These are phyloP conservation scores for Pseudogymnoascus sp. DNA, from an alignment of 2,329 filamentous ascomycete genomes.

Conservation along the genomic window DNA sequence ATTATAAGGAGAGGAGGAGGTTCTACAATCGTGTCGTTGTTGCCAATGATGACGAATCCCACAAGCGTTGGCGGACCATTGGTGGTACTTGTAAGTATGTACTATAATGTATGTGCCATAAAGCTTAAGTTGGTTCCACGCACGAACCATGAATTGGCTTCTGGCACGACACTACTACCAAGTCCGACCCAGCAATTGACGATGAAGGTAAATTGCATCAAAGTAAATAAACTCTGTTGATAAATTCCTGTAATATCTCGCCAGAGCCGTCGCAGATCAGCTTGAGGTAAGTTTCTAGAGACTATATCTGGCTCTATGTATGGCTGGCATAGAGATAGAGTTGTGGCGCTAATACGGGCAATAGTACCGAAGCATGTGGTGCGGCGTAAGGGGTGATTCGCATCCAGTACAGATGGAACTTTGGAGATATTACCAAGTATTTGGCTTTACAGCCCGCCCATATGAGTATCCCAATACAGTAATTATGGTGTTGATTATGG, in stretches of 20 bases:
- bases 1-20: neutral
- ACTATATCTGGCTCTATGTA: too few relatives aligned
- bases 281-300: too few relatives aligned
- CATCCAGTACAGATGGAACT: neutral
- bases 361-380: too few relatives aligned
- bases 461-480: neutral
- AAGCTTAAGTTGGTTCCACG: neutral
- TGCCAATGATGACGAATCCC: neutral
- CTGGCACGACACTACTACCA: neutral
- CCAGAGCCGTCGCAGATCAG: too few relatives aligned
- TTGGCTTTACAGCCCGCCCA: neutral
- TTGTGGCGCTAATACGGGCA: too few relatives aligned
- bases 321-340: too few relatives aligned
- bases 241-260: too few relatives aligned
- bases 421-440: neutral
- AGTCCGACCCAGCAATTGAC: neutral
- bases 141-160: neutral
- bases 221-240: too few relatives aligned
- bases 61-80: neutral
- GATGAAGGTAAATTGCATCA: too few relatives aligned
- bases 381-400: too few relatives aligned
- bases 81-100: neutral
- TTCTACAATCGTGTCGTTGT: neutral
- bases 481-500: neutral
- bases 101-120: neutral